Percentiles rank a stretch among this genome's conserved stretches.
phyloP scores from a whole-genome alignment of 179 eudicot species.

The Camellia oleifera region DNA sequence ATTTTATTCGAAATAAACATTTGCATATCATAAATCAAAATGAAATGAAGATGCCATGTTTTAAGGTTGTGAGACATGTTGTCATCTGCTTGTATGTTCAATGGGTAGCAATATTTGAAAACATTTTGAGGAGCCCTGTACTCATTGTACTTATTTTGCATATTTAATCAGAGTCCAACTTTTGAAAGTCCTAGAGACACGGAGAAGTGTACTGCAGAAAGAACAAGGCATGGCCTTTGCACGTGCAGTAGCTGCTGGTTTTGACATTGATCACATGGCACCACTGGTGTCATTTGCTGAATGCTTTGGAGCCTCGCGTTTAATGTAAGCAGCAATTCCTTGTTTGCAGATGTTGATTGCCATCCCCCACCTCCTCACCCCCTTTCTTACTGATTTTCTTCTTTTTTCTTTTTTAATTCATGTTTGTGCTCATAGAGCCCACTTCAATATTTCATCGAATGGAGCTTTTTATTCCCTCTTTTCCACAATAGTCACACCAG shows the following conservation, averaged over 20 bases:
- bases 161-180: constrained; percentile 67
- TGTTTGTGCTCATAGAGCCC: background rate
- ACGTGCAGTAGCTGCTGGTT: constrained; percentile 94
- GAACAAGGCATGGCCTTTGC: constrained; percentile 99
- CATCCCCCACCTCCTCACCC: background rate
- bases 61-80: background rate
- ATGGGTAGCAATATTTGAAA: background rate
- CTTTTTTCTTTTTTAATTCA: background rate
- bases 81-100: background rate
- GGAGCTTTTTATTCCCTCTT: too few species aligned
- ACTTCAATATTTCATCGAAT: background rate
- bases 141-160: constrained; percentile 5
- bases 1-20: background rate
- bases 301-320: constrained; percentile 91
- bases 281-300: constrained; percentile 69
- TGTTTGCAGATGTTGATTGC: background rate
- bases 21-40: background rate
- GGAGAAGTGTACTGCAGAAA: constrained; percentile 74
- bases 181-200: constrained; percentile 81
- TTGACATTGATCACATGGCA: constrained; percentile 70
- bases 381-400: background rate
- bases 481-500: too few species aligned
- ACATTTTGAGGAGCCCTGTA: background rate
- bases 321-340: constrained; percentile 54
- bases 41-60: background rate